These are phyloP conservation scores for Barbarea vulgaris DNA, from an alignment of 345 rosid species.

Conservation along the genomic window DNA sequence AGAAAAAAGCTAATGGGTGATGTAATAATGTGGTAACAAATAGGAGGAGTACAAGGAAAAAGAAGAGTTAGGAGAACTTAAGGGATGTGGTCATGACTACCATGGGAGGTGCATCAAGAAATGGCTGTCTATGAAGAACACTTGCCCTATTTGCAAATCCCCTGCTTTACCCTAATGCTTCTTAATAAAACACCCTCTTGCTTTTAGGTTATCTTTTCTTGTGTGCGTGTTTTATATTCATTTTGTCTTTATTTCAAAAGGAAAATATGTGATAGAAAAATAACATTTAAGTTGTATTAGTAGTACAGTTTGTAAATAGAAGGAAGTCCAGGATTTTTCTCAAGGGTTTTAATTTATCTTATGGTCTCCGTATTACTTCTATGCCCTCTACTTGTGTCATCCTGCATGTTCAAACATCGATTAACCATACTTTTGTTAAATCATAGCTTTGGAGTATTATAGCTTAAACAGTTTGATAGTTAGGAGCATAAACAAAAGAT, in stretches of 20 bases:
- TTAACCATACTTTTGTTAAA: not conserved
- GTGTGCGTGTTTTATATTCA: conserved; percentile 7
- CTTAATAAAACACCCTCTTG: no score
- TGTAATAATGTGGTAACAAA: conserved; percentile 11
- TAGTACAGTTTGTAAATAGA: conserved; percentile 17
- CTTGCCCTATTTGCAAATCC: conserved; percentile 89
- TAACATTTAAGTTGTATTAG: not conserved
- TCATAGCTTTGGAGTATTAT: not conserved
- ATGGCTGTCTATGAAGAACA: conserved; percentile 86
- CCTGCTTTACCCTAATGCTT: conserved; percentile 49
- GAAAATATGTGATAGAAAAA: not conserved
- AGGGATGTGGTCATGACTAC: conserved; percentile 71
- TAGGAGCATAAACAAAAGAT: not conserved
- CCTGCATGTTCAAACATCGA: not conserved
- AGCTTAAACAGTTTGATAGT: not conserved
- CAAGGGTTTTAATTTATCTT: not conserved
- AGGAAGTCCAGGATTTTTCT: not conserved
- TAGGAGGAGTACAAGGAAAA: conserved; percentile 78
- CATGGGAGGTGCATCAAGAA: conserved; percentile 75
- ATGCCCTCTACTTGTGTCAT: not conserved
- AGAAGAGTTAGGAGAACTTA: conserved; percentile 59
- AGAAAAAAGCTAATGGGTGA: conserved; percentile 13
- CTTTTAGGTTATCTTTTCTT: not conserved
- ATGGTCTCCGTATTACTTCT: not conserved
- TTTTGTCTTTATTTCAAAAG: not conserved